Base-by-base conservation (phyloP, 495 filamentous ascomycete genomes). In the Penicillium steckii region DNA sequence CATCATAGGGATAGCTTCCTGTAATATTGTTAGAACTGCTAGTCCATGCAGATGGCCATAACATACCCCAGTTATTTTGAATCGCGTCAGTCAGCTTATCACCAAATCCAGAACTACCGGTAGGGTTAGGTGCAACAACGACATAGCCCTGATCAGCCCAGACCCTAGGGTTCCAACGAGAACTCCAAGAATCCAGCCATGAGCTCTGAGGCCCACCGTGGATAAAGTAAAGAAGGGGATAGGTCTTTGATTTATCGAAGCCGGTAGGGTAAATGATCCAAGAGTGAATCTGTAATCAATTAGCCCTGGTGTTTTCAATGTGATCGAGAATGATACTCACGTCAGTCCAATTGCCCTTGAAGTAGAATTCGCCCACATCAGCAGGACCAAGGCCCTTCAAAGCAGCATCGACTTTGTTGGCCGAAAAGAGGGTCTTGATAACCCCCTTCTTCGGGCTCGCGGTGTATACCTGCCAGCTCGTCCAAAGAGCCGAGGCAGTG, bases 131-230 rank as follows among this genome's bases (percentile, higher is more conserved):
- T 2, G 72, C 71, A 42, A 82, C 65, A 19, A 82, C 79, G 37
- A 83, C 71, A 52, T 82, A 83, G 35, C 79, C 80, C 60, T 83
- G 78, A 46, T 83, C 80, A 13, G 80, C 80, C 50, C 74, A 81
- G 43, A 77, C 71, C 48, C 76, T 77, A 25, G 63, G 67, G 54
- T 81, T 82, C 75, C 76, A 82, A 2, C 76, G 62, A 5, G 61
- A 74, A 48, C 67, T 73, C 80, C 80, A 83, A 17, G 63, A 69
- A 57, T 81, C 70, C 13, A 48, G 57, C 71, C 74, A 79, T 12
- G 72, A 65, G 25, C 73, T 66, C 59, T 81, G 78, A 13, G 80
- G 80, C 12, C 79, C 79, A 46, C 78, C 77, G 55, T 83, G 80
- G 41, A 83, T 69, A 43, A 72, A 73, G 60, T 72, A 74, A 6